phyloP scores from a whole-genome alignment of 345 rosid genomes.

The Populus ilicifolia region DNA sequence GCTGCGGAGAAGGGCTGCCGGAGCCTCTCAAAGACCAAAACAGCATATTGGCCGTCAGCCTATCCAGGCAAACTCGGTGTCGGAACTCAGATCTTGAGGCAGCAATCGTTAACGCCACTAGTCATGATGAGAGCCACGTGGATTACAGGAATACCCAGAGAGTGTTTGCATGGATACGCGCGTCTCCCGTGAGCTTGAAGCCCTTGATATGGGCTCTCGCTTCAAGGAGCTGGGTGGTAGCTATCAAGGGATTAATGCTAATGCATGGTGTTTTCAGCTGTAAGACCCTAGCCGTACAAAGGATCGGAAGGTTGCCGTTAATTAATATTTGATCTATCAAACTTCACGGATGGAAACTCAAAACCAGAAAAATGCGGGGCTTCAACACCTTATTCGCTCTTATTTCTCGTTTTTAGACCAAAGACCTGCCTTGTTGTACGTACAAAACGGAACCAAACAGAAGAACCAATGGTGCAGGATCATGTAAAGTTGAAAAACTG shows the following conservation, averaged over 20 bases:
- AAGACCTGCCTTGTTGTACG: slow-evolving; percentile 37
- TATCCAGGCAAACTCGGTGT: slow-evolving; percentile 31
- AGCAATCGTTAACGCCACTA: slow-evolving; percentile 73
- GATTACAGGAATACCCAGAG: slow-evolving; percentile 63
- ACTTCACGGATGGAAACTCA: slow-evolving; percentile 44
- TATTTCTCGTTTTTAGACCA: slow-evolving; percentile 69
- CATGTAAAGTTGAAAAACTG: slow-evolving; percentile 42
- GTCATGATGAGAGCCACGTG: slow-evolving; percentile 53
- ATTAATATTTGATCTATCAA: slow-evolving; percentile 52
- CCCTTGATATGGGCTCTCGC: slow-evolving; percentile 51
- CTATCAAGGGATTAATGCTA: slow-evolving; percentile 68
- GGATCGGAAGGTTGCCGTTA: slow-evolving; percentile 51
- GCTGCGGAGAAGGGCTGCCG: slow-evolving; percentile 69
- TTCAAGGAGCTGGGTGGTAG: slow-evolving; percentile 62
- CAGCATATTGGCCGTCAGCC: slow-evolving; percentile 44
- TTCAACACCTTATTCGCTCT: slow-evolving; percentile 46
- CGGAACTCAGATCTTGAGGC: slow-evolving; percentile 57
- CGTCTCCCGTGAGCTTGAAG: slow-evolving; percentile 54
- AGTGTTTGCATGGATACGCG: slow-evolving; percentile 59
- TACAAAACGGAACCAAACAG: slow-evolving; percentile 16
- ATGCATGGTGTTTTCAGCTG: slow-evolving; percentile 77
- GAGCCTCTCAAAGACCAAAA: slow-evolving; percentile 72
- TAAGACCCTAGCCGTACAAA: slow-evolving; percentile 36
- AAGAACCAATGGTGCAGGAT: slow-evolving; percentile 33
- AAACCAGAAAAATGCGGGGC: slow-evolving; percentile 37